phyloP scores from a whole-genome alignment of 2,329 filamentous ascomycete species.

The Neopestalotiopsis rosae region DNA sequence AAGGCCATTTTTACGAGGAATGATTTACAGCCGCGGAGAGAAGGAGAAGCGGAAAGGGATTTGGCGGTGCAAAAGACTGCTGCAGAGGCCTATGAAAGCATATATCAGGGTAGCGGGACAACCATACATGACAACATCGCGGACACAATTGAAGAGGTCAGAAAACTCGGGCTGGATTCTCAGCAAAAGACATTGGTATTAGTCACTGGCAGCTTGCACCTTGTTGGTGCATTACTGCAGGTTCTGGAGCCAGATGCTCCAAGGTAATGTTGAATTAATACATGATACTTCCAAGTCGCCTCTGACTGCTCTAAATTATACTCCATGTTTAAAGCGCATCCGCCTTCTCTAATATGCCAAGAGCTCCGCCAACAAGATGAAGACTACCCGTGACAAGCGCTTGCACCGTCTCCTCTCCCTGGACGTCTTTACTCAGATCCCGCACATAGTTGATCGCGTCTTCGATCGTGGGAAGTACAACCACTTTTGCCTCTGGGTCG shows the following conservation, averaged over 20 bases:
- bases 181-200: constrained; percentile 58
- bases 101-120: constrained; percentile 53
- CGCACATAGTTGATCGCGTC: constrained; percentile 57
- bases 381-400: constrained; percentile 67
- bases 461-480: constrained; percentile 58
- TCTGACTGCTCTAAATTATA: neutral
- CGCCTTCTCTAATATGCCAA: constrained; percentile 54
- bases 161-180: constrained; percentile 42
- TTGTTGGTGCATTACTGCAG: constrained; percentile 80
- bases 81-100: constrained; percentile 62
- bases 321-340: constrained; percentile 43
- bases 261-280: constrained; percentile 11
- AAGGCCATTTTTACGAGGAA: constrained; percentile 85
- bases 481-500: constrained; percentile 51
- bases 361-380: constrained; percentile 63
- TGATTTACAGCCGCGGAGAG: constrained; percentile 41
- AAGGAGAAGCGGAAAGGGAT: constrained; percentile 61
- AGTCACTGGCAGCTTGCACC: constrained; percentile 83
- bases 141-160: constrained; percentile 68
- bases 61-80: constrained; percentile 70
- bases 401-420: constrained; percentile 41
- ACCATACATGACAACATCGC: constrained; percentile 71
- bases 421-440: constrained; percentile 35
- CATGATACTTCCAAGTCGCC: neutral
- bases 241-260: constrained; percentile 60